Evolutionary conservation across 2,329 filamentous ascomycete genomes (phyloP).

Genomic region (Escovopsis sp.): DNA sequence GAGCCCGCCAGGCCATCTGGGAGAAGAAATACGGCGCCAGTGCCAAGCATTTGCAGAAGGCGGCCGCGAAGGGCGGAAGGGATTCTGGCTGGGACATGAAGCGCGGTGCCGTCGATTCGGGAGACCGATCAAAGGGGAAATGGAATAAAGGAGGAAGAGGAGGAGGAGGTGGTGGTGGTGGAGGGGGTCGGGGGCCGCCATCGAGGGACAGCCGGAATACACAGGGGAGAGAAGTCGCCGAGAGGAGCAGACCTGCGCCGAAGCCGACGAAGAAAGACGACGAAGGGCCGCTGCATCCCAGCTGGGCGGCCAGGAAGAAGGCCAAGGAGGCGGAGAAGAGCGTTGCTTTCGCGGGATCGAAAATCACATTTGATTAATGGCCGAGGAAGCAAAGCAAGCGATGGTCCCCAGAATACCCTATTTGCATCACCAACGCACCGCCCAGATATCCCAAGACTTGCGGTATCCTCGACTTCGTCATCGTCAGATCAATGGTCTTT

Average conservation of each 20-base stretch:
- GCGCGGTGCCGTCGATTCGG: slow-evolving; percentile 36
- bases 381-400: no score
- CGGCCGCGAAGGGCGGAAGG: slow-evolving; percentile 21
- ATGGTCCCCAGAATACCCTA: no score
- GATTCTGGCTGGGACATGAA: slow-evolving; percentile 44
- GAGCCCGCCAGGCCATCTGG: slow-evolving; percentile 62
- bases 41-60: slow-evolving; percentile 48
- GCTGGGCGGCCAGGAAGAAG: slow-evolving; percentile 13
- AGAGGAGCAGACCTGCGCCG: slow-evolving; percentile 10
- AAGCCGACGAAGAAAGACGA: slow-evolving; percentile 28
- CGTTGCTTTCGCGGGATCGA: slow-evolving; percentile 10
- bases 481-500: no score
- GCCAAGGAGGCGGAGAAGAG: slow-evolving; percentile 10
- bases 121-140: slow-evolving; percentile 21
- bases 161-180: background rate
- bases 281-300: slow-evolving; percentile 37
- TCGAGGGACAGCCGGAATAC: background rate
- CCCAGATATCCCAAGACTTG: no score
- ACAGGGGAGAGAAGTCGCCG: background rate
- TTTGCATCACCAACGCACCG: no score
- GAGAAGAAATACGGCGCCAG: slow-evolving; percentile 64
- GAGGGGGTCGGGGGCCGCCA: background rate
- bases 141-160: slow-evolving; percentile 35
- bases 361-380: slow-evolving; percentile 13
- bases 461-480: no score